Percentiles rank a stretch among this genome's conserved stretches.
Conservation (phyloP, 768 basidiomycete genomes). For the Suillus luteus region DNA sequence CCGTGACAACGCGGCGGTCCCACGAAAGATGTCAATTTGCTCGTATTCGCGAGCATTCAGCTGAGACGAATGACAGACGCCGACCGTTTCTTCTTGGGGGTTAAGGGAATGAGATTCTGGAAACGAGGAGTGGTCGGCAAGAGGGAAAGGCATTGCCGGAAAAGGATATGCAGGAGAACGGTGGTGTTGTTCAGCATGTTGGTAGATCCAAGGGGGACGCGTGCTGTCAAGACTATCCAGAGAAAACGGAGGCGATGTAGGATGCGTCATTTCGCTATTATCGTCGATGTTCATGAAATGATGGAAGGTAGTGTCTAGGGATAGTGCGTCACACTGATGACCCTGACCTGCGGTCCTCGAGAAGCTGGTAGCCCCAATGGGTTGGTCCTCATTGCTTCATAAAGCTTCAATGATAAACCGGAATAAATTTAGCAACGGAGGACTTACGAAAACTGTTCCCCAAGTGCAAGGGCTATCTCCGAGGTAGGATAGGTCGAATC, state of each 20-base stretch:
- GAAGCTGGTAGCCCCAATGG: not conserved
- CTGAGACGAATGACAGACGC: not conserved
- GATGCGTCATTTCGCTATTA: not conserved
- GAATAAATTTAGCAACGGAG: too few species aligned
- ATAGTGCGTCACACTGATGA: conserved; percentile 1
- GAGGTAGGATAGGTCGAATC: not conserved
- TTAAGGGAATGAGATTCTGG: not conserved
- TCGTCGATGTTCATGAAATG: not conserved
- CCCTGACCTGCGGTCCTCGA: not conserved
- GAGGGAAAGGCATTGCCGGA: not conserved
- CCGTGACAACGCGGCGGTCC: not conserved
- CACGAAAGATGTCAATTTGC: not conserved
- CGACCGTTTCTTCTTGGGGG: not conserved
- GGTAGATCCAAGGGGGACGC: not conserved
- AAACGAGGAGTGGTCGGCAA: not conserved
- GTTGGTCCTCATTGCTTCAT: not conserved
- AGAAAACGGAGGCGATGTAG: conserved; percentile 5
- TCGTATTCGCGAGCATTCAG: not conserved
- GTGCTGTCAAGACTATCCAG: not conserved
- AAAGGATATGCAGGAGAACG: not conserved
- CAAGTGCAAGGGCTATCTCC: not conserved
- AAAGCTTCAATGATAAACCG: not conserved
- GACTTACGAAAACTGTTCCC: not conserved
- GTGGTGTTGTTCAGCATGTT: not conserved
- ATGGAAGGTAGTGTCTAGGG: not conserved